Evolutionary conservation across 1,284 basidiomycete species (phyloP), one percentile per base, ranked within the genome.

Genomic region (Hortiboletus rubellus): DNA sequence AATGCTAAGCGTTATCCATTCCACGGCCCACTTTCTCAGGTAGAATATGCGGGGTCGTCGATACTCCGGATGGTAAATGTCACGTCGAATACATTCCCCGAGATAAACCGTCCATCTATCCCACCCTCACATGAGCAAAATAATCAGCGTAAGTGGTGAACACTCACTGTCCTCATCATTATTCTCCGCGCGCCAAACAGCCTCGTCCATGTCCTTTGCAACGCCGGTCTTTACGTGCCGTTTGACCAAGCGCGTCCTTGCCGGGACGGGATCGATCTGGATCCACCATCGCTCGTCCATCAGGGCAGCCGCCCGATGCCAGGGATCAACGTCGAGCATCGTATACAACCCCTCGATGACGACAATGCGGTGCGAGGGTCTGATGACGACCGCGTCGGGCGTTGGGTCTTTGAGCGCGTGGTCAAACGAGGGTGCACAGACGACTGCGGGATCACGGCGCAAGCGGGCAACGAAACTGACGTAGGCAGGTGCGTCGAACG

Each of bases 271-370:
- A 34, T 87, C 83, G 8, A 91, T 76, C 12, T 87, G 77, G 24
- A 97, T 75, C 73, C 88, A 89, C 81, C 93, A 89, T 15, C 91
- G 79, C 66, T 92, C 85, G 67, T 98, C 91, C 57, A 96, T 79
- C 60, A 83, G 67, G 27, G 75, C 71, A 0, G 86, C 85, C 1
- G 87, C 90, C n/a, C 82, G 79, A 2, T 69, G 69, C 96, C 96
- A 98, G 0, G 89, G 87, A 0, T 82, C 76, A 18, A 84, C 76
- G 37, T 85, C 79, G 22, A 94, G 80, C 58, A 92, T 83, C 7
- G 86, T 82, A 72, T 96, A 96, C 10, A 96, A 75, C 0, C 94
- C 93, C 73, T 96, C 92, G 58, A 96, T 82, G 56, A 96, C 71
- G 52, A 96, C 80, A 52, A 96, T 81, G 5, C 88, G 83, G 65